Percentiles rank a stretch among this genome's conserved stretches.
These are phyloP conservation scores for Scheffersomyces stipitis DNA, from an alignment of 805 yeast genomes.

Conservation along the genomic window DNA sequence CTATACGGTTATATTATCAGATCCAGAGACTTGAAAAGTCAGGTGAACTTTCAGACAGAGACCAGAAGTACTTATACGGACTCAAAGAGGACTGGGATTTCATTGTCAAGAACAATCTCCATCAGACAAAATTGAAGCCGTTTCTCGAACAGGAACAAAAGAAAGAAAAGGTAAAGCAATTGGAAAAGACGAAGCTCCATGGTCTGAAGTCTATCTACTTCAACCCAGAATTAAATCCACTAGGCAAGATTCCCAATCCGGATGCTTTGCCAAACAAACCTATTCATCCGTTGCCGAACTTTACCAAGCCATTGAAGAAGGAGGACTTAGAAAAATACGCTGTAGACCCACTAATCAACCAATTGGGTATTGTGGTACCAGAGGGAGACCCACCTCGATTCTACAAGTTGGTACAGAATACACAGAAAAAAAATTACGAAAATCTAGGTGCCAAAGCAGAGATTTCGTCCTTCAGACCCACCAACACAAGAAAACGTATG, in stretches of 20 bases:
- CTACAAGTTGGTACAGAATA: constrained; percentile 43
- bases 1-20: constrained; percentile 32
- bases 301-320: constrained; percentile 30
- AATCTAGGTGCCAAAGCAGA: background rate
- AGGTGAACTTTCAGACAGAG: constrained; percentile 11
- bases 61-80: constrained; percentile 18
- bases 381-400: constrained; percentile 44
- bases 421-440: constrained; percentile 4
- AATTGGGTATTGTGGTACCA: constrained; percentile 38
- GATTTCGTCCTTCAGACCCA: background rate
- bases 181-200: constrained; percentile 28
- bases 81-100: constrained; percentile 43
- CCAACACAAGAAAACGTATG: background rate
- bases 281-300: constrained; percentile 20
- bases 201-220: constrained; percentile 56
- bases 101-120: constrained; percentile 33
- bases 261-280: constrained; percentile 3
- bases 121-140: constrained; percentile 24
- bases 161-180: constrained; percentile 14
- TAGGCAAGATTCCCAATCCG: constrained; percentile 51
- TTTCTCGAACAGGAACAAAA: constrained; percentile 21
- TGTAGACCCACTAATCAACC: constrained; percentile 1
- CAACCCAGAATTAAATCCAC: constrained; percentile 66
- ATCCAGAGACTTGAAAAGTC: constrained; percentile 28
- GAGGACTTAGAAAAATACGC: background rate